These are phyloP conservation scores for Thuidium tamariscinum DNA, from an alignment of 225 moss, liverwort and hornwort species.

Conservation along the genomic window DNA sequence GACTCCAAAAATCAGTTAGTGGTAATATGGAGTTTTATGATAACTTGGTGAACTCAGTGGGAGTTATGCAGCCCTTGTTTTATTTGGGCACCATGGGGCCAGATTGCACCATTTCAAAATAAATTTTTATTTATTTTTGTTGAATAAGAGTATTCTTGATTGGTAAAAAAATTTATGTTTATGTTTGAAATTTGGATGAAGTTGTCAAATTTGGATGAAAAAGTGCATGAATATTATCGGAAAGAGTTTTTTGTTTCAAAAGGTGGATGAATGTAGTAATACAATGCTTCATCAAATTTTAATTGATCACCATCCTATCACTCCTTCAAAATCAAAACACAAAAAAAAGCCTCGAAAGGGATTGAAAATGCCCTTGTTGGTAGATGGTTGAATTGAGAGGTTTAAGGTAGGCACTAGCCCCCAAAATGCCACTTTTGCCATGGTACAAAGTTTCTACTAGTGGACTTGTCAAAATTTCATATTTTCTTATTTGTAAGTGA, in stretches of 20 bases:
- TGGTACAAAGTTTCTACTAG: fast-evolving
- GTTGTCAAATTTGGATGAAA: neutral
- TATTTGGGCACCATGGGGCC: fast-evolving
- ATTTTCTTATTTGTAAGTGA: neutral
- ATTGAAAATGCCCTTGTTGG: fast-evolving
- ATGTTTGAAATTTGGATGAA: neutral
- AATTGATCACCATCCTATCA: fast-evolving
- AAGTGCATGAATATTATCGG: no score
- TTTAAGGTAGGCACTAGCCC: neutral
- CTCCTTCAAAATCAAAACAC: fast-evolving
- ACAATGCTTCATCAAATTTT: no score
- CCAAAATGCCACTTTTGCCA: fast-evolving
- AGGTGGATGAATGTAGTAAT: no score
- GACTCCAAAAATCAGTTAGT: neutral
- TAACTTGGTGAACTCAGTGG: neutral
- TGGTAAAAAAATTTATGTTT: neutral
- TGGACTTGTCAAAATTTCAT: fast-evolving
- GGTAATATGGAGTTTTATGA: neutral
- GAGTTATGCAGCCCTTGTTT: neutral
- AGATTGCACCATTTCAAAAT: neutral
- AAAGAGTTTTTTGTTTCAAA: no score
- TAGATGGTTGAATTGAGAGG: neutral
- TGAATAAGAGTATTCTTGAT: no score
- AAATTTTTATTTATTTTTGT: no score
- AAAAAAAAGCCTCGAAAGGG: fast-evolving